Base-by-base conservation (phyloP, 441 rosid species). In the Adansonia grandidieri region DNA sequence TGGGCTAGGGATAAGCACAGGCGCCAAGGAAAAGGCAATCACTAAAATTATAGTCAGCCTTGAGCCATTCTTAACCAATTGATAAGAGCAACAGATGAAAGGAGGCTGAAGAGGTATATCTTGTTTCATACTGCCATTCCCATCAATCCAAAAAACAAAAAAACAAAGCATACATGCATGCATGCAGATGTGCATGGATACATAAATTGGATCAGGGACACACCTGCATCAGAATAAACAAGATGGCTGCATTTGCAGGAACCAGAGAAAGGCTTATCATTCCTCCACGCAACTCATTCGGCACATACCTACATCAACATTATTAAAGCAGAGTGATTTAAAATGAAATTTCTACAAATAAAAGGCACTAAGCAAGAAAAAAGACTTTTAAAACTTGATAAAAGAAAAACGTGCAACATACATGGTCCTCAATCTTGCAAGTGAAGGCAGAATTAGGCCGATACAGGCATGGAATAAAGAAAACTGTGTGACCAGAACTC, bases 341-440 rank as follows among this genome's bases (percentile, higher is more conserved):
- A 78, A 75, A 54, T 54, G 17, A 57, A 63, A 60, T 58, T 42
- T 65, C 62, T 77, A 65, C 14, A 40, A 42, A 83, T 51, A 78
- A 66, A 57, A 76, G 44, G 74, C 37, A 65, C 50, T 14, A 47
- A 73, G 45, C 56, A 48, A 44, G 24, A 64, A 54, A 40, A 37
- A n/a, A 17, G 10, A 47, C 48, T 73, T 15, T 44, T 19, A 68
- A 37, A 28, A 79, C 42, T 20, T 62, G 6, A 64, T 75, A 69
- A 73, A 56, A 44, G 40, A 14, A 54, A 77, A n/a, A 42, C 6
- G 54, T 91, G 20, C 85, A 91, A 60, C 87, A 17, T 88, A 94
- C 98, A 91, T 90, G 82, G 94, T 92, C 87, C 99, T 93, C 88
- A 96, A 82, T 88, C 93, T 88, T 66, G 98, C 98, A 83, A 96